Percentiles rank a stretch among this genome's conserved stretches.
Evolutionary conservation across 1,284 basidiomycete species (phyloP).

Genomic region (Ceraceosorus guamensis): DNA sequence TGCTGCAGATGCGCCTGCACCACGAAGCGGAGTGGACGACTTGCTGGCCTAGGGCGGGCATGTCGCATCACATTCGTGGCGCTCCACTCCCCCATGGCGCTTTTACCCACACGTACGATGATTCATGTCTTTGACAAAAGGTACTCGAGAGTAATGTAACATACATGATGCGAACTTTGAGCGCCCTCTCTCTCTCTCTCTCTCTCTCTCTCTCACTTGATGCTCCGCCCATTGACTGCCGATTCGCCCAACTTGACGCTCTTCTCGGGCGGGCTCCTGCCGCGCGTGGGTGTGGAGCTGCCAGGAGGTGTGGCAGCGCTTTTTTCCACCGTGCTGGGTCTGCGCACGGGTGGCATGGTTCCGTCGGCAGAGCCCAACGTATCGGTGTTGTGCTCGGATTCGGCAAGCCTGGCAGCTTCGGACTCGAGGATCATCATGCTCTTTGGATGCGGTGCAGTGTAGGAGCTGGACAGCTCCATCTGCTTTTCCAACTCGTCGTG

Average conservation of each 20-base stretch:
- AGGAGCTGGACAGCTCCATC: constrained; percentile 60
- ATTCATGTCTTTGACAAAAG: too few relatives aligned
- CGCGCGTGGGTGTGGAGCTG: constrained; percentile 20
- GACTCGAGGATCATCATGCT: constrained; percentile 34
- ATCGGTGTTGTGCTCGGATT: constrained; percentile 2
- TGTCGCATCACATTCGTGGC: too few relatives aligned
- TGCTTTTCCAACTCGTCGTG: constrained; percentile 61
- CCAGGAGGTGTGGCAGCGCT: constrained; percentile 29
- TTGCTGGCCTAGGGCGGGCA: constrained; percentile 8
- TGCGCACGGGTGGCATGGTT: background rate
- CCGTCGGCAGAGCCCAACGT: too few relatives aligned
- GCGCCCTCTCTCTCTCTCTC: too few relatives aligned
- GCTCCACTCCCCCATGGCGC: too few relatives aligned
- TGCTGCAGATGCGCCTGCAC: constrained; percentile 9
- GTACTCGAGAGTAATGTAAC: too few relatives aligned
- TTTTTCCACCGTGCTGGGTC: constrained; percentile 25
- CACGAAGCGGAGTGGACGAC: constrained; percentile 7
- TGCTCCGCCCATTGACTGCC: too few relatives aligned
- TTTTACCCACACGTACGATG: too few relatives aligned
- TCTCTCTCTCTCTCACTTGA: too few relatives aligned
- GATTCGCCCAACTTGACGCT: too few relatives aligned
- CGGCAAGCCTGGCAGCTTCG: background rate
- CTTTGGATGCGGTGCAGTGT: constrained; percentile 54
- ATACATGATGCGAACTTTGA: too few relatives aligned
- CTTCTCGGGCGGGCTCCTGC: constrained; percentile 8